These are phyloP conservation scores for Vigna trinervia DNA, from an alignment of 306 rosid species.

Conservation along the genomic window DNA sequence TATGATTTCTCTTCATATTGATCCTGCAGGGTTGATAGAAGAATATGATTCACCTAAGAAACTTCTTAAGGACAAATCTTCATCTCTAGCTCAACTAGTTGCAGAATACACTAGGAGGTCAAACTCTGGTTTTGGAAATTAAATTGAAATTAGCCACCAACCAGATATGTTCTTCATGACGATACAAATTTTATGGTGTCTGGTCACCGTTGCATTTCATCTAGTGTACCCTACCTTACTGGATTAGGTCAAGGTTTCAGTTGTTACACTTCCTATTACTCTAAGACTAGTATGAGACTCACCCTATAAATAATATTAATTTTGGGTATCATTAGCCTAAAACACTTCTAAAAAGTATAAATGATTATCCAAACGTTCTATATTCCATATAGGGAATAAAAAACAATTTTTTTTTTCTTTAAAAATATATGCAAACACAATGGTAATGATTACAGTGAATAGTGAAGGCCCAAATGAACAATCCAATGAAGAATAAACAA, in stretches of 20 bases:
- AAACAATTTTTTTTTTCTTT: no score
- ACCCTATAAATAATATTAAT: not conserved
- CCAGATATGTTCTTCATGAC: not conserved
- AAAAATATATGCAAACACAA: no score
- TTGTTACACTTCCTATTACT: not conserved
- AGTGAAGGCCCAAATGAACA: no score
- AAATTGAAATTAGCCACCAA: conserved; percentile 46
- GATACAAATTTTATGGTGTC: not conserved
- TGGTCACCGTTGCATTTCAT: not conserved
- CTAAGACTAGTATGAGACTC: not conserved
- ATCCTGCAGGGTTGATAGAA: conserved; percentile 43
- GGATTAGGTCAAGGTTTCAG: not conserved
- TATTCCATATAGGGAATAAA: no score
- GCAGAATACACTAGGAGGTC: conserved; percentile 54
- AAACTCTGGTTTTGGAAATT: conserved; percentile 49
- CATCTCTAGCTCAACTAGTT: conserved; percentile 55
- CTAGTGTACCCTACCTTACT: not conserved
- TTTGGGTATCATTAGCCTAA: no score
- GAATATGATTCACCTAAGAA: conserved; percentile 52
- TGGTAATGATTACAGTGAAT: no score
- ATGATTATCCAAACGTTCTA: no score
- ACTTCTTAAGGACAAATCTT: conserved; percentile 51
- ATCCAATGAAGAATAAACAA: no score
- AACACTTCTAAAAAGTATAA: no score
- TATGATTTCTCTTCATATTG: conserved; percentile 33